Evolutionary conservation across 805 yeast genomes (phyloP).

Genomic region (Debaryomyces maramus): DNA sequence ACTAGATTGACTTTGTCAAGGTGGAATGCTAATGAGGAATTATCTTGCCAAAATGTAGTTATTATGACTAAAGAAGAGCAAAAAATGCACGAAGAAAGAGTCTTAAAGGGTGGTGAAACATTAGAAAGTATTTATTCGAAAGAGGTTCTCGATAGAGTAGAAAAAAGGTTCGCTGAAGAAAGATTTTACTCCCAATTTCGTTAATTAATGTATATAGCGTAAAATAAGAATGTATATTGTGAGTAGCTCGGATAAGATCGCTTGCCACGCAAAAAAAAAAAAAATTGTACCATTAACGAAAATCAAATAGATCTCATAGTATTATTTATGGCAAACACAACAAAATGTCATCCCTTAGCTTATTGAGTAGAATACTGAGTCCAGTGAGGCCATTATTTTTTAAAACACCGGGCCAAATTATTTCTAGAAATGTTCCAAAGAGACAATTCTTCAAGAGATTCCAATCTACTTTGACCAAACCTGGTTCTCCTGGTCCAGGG

Average conservation of each 20-base stretch:
- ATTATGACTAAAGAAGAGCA: conserved; percentile 89
- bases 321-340: conserved; percentile 1
- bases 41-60: conserved; percentile 76
- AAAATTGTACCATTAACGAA: too few relatives aligned
- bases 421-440: background rate
- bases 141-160: conserved; percentile 57
- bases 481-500: conserved; percentile 1
- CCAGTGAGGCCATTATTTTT: background rate
- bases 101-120: conserved; percentile 66
- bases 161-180: conserved; percentile 73
- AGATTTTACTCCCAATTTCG: conserved; percentile 62
- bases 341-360: conserved; percentile 12
- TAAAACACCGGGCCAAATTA: background rate
- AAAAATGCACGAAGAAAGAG: conserved; percentile 70
- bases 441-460: conserved; percentile 12
- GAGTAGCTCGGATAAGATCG: too few relatives aligned
- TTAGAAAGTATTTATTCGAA: conserved; percentile 62
- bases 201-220: conserved; percentile 13
- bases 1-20: conserved; percentile 77
- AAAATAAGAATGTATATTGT: background rate
- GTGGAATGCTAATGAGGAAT: conserved; percentile 74
- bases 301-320: background rate
- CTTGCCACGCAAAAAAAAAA: too few relatives aligned
- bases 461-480: conserved; percentile 15
- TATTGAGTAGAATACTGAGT: conserved; percentile 9